Percentiles rank a stretch among this genome's conserved stretches.
Evolutionary conservation across 1,139 yeast species (phyloP).

Genomic region (Blastobotrys niveus): DNA sequence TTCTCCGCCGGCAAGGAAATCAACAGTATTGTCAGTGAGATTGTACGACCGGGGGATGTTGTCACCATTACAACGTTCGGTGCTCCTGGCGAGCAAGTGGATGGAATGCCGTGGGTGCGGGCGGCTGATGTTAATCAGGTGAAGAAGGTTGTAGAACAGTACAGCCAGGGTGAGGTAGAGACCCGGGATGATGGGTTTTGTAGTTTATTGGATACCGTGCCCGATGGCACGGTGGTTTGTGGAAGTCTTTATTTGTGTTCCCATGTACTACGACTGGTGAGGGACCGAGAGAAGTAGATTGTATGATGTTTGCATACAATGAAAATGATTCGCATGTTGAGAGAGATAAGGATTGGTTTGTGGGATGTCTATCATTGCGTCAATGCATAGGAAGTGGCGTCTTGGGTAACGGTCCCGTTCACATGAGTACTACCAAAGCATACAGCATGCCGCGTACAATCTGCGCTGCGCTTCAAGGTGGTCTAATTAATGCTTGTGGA

Average conservation of each 20-base stretch:
- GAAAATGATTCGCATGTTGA: no score
- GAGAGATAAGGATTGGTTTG: no score
- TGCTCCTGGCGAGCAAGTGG: no score
- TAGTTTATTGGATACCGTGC: conserved; percentile 25
- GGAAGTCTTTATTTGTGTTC: conserved; percentile 78
- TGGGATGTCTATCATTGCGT: no score
- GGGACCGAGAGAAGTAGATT: no score
- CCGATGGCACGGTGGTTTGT: conserved; percentile 52
- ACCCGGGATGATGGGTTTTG: conserved; percentile 11
- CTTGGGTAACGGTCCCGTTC: no score
- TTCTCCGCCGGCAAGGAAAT: conserved; percentile 70
- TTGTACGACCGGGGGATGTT: conserved; percentile 48
- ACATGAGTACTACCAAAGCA: no score
- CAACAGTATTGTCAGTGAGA: conserved; percentile 45
- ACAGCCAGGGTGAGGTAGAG: conserved; percentile 14
- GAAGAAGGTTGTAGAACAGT: conserved; percentile 11
- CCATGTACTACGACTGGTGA: conserved; percentile 43
- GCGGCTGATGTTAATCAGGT: conserved; percentile 34
- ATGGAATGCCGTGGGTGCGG: conserved; percentile 89
- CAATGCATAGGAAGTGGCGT: no score
- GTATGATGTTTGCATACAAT: no score
- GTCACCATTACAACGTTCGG: conserved; percentile 61
- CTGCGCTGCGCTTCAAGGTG: no score
- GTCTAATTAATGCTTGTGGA: no score
- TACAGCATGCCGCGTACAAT: no score